Evolutionary conservation across 192 early-diverging fungal genomes (phyloP), one percentile per base, ranked within the genome.

Genomic region (Coemansia sp.): DNA sequence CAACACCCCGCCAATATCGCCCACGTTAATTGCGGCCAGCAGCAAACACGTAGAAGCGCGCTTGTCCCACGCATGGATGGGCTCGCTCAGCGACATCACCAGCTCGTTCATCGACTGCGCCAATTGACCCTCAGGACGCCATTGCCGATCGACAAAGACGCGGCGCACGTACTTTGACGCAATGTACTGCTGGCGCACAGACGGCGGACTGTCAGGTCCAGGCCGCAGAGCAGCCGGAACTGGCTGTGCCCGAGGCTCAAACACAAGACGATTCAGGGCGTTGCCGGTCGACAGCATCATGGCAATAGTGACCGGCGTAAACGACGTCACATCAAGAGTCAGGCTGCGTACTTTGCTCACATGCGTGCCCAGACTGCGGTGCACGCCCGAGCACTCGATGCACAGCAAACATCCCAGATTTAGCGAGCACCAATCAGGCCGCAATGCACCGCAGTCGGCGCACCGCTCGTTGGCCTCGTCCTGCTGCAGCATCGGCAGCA

Each of bases 311-410:
- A 61, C 61, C 6, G 72, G 78, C n/a, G 72, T 81, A 41, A 81
- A 81, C 37, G 78, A 81, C 9, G 71, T 81, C 6, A 80, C 87
- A 70, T 96, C 94, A 55, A 96, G 74, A 3, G 85, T 86, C 64
- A 96, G 68, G 4, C 92, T 92, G 48, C 92, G 83, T 53, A 94
- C 91, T 74, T 94, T 95, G 72, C 90, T 92, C 27, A 97, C 84
- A 73, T 95, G 93, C 7, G 91, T 89, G 27, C 94, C 94, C 17
- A 97, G 69, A 41, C 94, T 90, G 63, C 94, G 90, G 72, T 97
- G 94, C 27, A 95, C 89, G 45, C 94, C 94, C 26, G 93, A 95
- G 68, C 94, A 97, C 47, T 87, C 89, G 45, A 94, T 96, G 67
- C 93, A 96, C 37, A 96, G 48, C 19, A 93, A 74, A 9, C 87